phyloP scores from a whole-genome alignment of 1,284 basidiomycete genomes.

The Moniliella sp. region DNA sequence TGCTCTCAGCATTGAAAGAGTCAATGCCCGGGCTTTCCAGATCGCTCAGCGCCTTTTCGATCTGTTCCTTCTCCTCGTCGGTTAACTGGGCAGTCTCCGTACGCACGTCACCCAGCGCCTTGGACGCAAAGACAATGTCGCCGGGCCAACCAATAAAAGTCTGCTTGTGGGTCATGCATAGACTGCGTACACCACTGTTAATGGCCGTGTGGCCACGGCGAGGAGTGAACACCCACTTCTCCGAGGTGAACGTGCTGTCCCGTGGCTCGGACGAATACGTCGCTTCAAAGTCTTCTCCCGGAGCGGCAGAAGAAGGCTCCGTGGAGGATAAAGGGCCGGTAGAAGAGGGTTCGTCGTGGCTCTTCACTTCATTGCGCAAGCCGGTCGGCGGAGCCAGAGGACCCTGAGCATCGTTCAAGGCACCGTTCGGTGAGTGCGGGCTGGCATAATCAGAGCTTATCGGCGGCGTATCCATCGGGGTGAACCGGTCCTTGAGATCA shows the following conservation, averaged over 20 bases:
- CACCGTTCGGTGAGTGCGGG: not conserved
- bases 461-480: slow-evolving; percentile 12
- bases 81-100: slow-evolving; percentile 18
- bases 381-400: too few relatives aligned
- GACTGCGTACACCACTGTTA: slow-evolving; percentile 71
- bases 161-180: slow-evolving; percentile 64
- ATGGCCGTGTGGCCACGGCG: slow-evolving; percentile 82
- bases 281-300: too few relatives aligned
- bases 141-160: slow-evolving; percentile 83
- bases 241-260: too few relatives aligned
- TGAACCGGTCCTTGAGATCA: slow-evolving; percentile 18
- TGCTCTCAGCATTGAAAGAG: too few relatives aligned
- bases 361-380: too few relatives aligned
- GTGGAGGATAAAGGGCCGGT: too few relatives aligned
- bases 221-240: slow-evolving; percentile 53
- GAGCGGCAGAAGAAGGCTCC: too few relatives aligned
- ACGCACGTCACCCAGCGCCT: slow-evolving; percentile 20
- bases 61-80: slow-evolving; percentile 14
- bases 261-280: too few relatives aligned
- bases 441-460: too few relatives aligned
- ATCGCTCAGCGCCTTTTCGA: slow-evolving; percentile 22
- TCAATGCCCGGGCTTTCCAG: slow-evolving; percentile 19
- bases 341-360: too few relatives aligned
- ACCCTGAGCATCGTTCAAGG: too few relatives aligned
- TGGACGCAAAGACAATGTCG: slow-evolving; percentile 41